phyloP scores from a whole-genome alignment of 345 rosid species.

The Erucastrum elatum region DNA sequence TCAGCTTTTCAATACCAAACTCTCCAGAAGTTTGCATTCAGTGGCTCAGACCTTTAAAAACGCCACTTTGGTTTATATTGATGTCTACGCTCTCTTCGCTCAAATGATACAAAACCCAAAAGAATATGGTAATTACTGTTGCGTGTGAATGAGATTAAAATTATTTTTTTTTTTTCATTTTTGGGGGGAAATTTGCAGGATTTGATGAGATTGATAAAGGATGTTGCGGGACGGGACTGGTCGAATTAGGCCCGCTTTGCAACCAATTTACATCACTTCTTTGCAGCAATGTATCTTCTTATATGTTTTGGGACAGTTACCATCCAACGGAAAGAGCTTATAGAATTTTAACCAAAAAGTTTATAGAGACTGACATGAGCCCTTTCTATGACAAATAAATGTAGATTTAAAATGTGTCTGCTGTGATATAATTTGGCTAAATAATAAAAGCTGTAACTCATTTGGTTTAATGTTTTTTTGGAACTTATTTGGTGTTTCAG shows the following conservation, averaged over 20 bases:
- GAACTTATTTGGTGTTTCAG: neutral
- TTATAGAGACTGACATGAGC: slow-evolving; percentile 30
- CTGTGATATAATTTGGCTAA: slow-evolving; percentile 11
- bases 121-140: slow-evolving; percentile 42
- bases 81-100: slow-evolving; percentile 41
- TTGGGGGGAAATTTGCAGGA: slow-evolving; percentile 35
- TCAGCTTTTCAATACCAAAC: slow-evolving; percentile 53
- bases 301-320: slow-evolving; percentile 69
- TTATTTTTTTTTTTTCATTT: neutral
- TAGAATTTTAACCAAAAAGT: slow-evolving; percentile 28
- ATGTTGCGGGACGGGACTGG: slow-evolving; percentile 63
- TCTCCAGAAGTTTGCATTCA: slow-evolving; percentile 35
- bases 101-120: slow-evolving; percentile 50
- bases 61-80: slow-evolving; percentile 44
- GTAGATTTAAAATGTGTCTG: neutral
- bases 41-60: slow-evolving; percentile 33
- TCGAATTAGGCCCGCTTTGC: slow-evolving; percentile 52
- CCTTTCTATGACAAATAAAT: slow-evolving; percentile 32
- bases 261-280: slow-evolving; percentile 27
- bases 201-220: slow-evolving; percentile 53
- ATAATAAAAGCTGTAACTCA: neutral
- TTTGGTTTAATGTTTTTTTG: neutral
- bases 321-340: slow-evolving; percentile 63
- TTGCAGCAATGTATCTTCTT: slow-evolving; percentile 52
- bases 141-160: slow-evolving; percentile 2